phyloP scores from a whole-genome alignment of 2,329 filamentous ascomycete genomes.

The Aspergillus piperis region DNA sequence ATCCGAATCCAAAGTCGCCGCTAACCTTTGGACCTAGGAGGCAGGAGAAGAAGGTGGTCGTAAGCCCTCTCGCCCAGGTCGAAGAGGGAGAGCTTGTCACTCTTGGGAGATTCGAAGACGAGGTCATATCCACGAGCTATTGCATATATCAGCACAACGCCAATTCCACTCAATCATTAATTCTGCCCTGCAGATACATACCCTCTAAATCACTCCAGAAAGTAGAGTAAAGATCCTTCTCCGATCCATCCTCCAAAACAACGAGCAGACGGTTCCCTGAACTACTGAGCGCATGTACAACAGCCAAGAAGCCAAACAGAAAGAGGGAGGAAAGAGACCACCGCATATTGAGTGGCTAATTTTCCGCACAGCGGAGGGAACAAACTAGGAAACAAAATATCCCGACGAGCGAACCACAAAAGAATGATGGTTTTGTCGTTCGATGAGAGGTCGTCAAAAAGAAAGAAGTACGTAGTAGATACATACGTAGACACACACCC shows the following conservation, averaged over 20 bases:
- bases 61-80: slow-evolving; percentile 82
- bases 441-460: slow-evolving; percentile 22
- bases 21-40: slow-evolving; percentile 83
- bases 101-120: slow-evolving; percentile 80
- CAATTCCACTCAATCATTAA: too few relatives aligned
- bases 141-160: slow-evolving; percentile 15
- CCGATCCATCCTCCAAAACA: slow-evolving; percentile 76
- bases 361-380: slow-evolving; percentile 37
- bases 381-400: slow-evolving; percentile 18
- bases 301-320: slow-evolving; percentile 59
- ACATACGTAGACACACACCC: too few relatives aligned
- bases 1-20: not conserved
- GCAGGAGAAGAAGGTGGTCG: slow-evolving; percentile 88
- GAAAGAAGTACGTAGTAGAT: slow-evolving; percentile 7
- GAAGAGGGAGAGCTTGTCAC: slow-evolving; percentile 75
- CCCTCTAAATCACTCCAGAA: slow-evolving; percentile 60
- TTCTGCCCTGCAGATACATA: slow-evolving; percentile 17
- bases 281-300: slow-evolving; percentile 70
- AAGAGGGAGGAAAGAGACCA: slow-evolving; percentile 72
- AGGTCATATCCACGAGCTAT: slow-evolving; percentile 81
- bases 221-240: slow-evolving; percentile 79
- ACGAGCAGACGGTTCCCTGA: slow-evolving; percentile 80
- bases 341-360: slow-evolving; percentile 61
- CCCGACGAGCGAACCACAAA: slow-evolving; percentile 3
- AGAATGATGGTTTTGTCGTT: slow-evolving; percentile 12